These are phyloP conservation scores for Dioscorea dumetorum DNA, from an alignment of 106 monocot genomes.

Conservation along the genomic window DNA sequence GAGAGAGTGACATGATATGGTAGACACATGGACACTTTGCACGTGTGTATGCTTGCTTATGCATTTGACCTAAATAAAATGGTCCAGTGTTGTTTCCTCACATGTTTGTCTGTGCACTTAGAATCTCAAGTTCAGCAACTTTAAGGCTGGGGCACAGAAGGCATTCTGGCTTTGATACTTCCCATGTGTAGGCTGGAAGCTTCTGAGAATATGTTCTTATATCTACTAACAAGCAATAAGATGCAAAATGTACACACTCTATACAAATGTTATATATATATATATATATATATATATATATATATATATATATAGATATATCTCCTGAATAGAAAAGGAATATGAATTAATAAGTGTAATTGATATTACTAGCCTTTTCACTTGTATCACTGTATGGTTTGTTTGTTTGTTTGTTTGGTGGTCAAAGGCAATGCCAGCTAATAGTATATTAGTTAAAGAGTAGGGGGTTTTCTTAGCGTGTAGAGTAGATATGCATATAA, in stretches of 20 bases:
- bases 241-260: neutral
- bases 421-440: constrained; percentile 23
- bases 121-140: constrained; percentile 6
- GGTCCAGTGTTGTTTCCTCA: constrained; percentile 6
- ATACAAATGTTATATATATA: too few species aligned
- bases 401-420: constrained; percentile 17
- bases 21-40: constrained; percentile 1
- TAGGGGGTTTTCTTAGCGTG: constrained; percentile 18
- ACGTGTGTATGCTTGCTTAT: neutral
- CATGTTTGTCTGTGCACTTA: constrained; percentile 5
- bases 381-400: neutral
- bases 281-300: too few species aligned
- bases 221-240: neutral
- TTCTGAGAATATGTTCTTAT: constrained; percentile 4
- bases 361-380: too few species aligned
- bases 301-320: too few species aligned
- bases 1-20: too few species aligned
- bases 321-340: too few species aligned
- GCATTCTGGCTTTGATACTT: constrained; percentile 3
- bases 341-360: too few species aligned
- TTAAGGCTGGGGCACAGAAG: constrained; percentile 7
- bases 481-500: constrained; percentile 7
- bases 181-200: neutral
- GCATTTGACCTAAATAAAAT: neutral
- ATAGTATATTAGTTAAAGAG: constrained; percentile 3